Conservation (phyloP, 1,139 yeast genomes). For the Debaryomyces sp. region DNA sequence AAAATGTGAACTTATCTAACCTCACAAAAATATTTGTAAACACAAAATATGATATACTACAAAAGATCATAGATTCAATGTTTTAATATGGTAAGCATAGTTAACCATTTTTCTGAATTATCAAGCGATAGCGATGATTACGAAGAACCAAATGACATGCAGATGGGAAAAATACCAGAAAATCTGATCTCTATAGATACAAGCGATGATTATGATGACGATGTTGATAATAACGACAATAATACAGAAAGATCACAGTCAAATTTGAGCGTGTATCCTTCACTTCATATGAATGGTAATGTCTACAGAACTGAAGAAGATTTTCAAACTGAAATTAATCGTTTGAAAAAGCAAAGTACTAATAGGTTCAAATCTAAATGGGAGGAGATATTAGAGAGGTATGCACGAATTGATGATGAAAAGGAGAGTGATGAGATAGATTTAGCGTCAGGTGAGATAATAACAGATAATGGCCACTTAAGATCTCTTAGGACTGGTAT, state of each 20-base stretch:
- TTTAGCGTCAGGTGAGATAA: slow-evolving; percentile 57
- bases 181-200: slow-evolving; percentile 22
- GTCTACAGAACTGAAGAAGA: slow-evolving; percentile 10
- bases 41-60: not conserved
- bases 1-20: not conserved
- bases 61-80: not conserved
- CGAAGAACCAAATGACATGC: not conserved
- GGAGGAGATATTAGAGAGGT: slow-evolving; percentile 57
- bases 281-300: slow-evolving; percentile 4
- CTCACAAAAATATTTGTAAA: slow-evolving; percentile 4
- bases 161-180: not conserved
- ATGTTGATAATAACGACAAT: slow-evolving; percentile 2
- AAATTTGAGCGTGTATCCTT: slow-evolving; percentile 4
- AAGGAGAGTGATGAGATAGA: slow-evolving; percentile 70
- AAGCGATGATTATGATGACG: slow-evolving; percentile 13
- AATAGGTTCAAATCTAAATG: slow-evolving; percentile 46
- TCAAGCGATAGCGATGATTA: not conserved
- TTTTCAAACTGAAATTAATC: slow-evolving; percentile 27
- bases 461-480: slow-evolving; percentile 67
- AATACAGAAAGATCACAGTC: slow-evolving; percentile 1
- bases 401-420: slow-evolving; percentile 51
- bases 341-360: slow-evolving; percentile 31
- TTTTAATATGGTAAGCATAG: not conserved
- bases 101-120: not conserved
- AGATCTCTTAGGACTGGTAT: slow-evolving; percentile 32